phyloP scores from a whole-genome alignment of 306 rosid genomes.

The Lathyrus aphaca region DNA sequence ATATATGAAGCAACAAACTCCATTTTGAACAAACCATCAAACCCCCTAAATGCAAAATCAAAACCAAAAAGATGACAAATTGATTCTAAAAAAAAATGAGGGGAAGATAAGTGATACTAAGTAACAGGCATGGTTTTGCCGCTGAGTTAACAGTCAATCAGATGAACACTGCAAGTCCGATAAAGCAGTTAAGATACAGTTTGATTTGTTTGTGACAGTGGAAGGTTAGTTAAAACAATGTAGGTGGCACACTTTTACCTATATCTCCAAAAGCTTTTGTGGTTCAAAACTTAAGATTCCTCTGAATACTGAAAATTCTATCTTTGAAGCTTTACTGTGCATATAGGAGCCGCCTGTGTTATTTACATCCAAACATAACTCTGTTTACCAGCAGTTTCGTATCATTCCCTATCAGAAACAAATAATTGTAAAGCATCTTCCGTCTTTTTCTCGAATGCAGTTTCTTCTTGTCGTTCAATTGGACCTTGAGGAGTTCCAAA shows the following conservation, averaged over 20 bases:
- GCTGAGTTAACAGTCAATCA: slow-evolving; percentile 3
- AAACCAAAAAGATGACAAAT: background rate
- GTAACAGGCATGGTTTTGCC: slow-evolving; percentile 7
- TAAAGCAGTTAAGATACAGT: slow-evolving; percentile 15
- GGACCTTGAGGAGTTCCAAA: slow-evolving; percentile 84
- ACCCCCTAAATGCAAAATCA: slow-evolving; percentile 5
- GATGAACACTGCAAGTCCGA: background rate
- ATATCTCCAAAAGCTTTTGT: slow-evolving; percentile 38
- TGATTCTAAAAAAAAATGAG: background rate
- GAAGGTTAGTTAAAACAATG: slow-evolving; percentile 11
- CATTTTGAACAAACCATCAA: background rate
- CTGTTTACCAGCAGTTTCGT: slow-evolving; percentile 27
- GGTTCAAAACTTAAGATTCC: slow-evolving; percentile 38
- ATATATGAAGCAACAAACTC: background rate
- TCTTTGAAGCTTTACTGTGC: slow-evolving; percentile 47
- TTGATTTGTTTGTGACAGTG: slow-evolving; percentile 17
- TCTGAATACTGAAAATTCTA: slow-evolving; percentile 5
- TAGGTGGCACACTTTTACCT: slow-evolving; percentile 27
- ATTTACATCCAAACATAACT: slow-evolving; percentile 61
- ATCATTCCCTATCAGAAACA: slow-evolving; percentile 45
- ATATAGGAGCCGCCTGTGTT: slow-evolving; percentile 53
- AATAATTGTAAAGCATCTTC: slow-evolving; percentile 37
- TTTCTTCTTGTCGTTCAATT: slow-evolving; percentile 43
- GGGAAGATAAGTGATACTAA: background rate
- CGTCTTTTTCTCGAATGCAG: slow-evolving; percentile 44